Evolutionary conservation across 345 rosid species (phyloP), one percentile per base, ranked within the genome.

Genomic region (Iberis pinnata): DNA sequence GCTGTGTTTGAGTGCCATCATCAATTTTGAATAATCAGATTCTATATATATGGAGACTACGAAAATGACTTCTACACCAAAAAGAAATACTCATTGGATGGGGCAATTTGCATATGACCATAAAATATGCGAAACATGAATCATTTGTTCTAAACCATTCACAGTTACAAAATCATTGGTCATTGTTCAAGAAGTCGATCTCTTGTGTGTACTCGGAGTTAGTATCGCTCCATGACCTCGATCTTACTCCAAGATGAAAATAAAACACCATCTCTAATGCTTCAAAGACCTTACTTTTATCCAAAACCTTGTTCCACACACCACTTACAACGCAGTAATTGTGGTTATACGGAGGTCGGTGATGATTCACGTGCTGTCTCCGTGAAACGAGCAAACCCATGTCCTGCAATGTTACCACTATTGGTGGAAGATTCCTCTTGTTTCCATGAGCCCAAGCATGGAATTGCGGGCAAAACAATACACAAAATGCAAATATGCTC

Each of bases 371-470:
- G 6, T 88, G 97, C 14, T 82, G 83, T 2, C 57, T 12, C 58
- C 90, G 61, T 0, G 94, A 82, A 66, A 88, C 82, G 0, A 84
- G 78, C 56, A 84, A 49, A 2, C 90, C 90, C 0, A 60, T 73
- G 27, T 79, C 90, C 58, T 88, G 97, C 65, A 84, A 45, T 1
- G 73, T 70, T 60, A 78, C 83, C 37, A 82, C 88, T 3, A 49
- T 8, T 1, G 74, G 72, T 0, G 94, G 94, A 26, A 88, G 54
- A 75, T 73, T 80, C 78, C 90, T 80, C 76, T 79, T 88, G 9
- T 82, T 84, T 53, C 83, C 65, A 18, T 84, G 95, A 42, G 97
- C 93, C 97, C 94, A 88, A 9, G 88, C 79, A 63, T 88, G 97
- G 16, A 82, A 82, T 45, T 79, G 95, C 62, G 79, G 97, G 82